Base-by-base conservation (phyloP, 371 early-diverging fungal species). In the Parasitella parasitica region DNA sequence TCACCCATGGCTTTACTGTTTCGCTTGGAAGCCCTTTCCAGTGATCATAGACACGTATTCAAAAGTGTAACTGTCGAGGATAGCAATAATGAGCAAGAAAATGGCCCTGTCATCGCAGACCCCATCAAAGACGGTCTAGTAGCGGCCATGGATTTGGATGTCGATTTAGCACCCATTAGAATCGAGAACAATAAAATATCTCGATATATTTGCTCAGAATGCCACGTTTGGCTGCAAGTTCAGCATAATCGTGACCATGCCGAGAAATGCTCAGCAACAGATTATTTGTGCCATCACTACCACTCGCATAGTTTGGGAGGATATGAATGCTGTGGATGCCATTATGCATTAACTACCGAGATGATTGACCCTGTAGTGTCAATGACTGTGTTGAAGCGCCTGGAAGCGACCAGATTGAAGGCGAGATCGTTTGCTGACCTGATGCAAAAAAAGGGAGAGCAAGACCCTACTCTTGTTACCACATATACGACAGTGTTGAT, bases 251-350 rank as follows among this genome's bases (percentile, higher is more conserved):
- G 3, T 1, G 13, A 13, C 5, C 18, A 43, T 15, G 20, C 30
- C 30, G 35, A 36, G 13, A 22, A n/a, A 13, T 70, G 71, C 60
- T 20, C 60, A 0, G 64, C 53, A 2, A 26, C 39, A 11, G 59
- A 54, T 20, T 70, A 70, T 28, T 48, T 37, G 27, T 70, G 75
- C 8, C 78, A 77, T 55, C 78, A 77, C 35, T 72, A 56, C n/a
- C 77, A 77, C 55, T 54, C 57, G 13, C 38, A 55, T 13, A 39
- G 48, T 7, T 18, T 46, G 11, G 52, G 36, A 15, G 49, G 34
- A 2, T 70, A 60, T 28, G 30, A 43, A 11, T 77, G 78, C n/a
- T 77, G 78, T 55, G 72, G 69, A 16, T 77, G 78, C 54, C 52
- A 61, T 3, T 57, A 61, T 24, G 4, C 43, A 4, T 5, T 72